These are phyloP conservation scores for Phaeotremella skinneri DNA, from an alignment of 768 basidiomycete species.

Conservation along the genomic window DNA sequence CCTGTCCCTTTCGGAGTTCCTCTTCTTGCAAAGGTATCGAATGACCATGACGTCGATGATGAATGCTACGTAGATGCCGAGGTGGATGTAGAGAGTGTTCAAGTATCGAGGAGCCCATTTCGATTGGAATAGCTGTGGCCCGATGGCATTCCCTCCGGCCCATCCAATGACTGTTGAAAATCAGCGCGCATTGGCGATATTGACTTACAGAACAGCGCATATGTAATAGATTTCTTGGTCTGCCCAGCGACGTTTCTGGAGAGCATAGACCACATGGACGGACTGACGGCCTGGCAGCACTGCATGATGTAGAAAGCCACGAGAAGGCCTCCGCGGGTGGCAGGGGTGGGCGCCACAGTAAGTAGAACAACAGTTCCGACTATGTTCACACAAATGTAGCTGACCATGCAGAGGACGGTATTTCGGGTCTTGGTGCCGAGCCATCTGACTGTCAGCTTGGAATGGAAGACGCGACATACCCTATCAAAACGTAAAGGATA, in stretches of 20 bases:
- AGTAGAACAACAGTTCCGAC: constrained; percentile 58
- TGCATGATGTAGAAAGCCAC: constrained; percentile 56
- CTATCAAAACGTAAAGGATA: constrained; percentile 21
- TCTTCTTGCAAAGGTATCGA: constrained; percentile 4
- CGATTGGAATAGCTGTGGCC: constrained; percentile 57
- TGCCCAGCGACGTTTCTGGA: constrained; percentile 57
- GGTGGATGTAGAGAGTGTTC: constrained; percentile 57
- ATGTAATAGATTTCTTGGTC: constrained; percentile 58
- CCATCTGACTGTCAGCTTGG: too few relatives aligned
- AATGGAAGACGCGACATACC: constrained; percentile 2
- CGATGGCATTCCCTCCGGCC: constrained; percentile 60
- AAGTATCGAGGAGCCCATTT: constrained; percentile 58
- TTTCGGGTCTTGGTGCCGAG: constrained; percentile 52
- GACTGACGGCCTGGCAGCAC: constrained; percentile 19
- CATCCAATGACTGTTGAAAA: constrained; percentile 55
- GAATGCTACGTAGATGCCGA: constrained; percentile 57
- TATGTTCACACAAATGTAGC: constrained; percentile 58
- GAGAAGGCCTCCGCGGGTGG: constrained; percentile 56
- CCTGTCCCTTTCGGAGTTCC: constrained; percentile 1
- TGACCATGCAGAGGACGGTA: constrained; percentile 56
- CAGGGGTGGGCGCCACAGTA: constrained; percentile 53
- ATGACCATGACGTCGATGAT: constrained; percentile 46
- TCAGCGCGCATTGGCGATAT: neutral
- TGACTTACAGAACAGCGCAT: constrained; percentile 34
- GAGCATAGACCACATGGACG: constrained; percentile 56